Base-by-base conservation (phyloP, 2,329 filamentous ascomycete species). In the Aspergillus clavatus region DNA sequence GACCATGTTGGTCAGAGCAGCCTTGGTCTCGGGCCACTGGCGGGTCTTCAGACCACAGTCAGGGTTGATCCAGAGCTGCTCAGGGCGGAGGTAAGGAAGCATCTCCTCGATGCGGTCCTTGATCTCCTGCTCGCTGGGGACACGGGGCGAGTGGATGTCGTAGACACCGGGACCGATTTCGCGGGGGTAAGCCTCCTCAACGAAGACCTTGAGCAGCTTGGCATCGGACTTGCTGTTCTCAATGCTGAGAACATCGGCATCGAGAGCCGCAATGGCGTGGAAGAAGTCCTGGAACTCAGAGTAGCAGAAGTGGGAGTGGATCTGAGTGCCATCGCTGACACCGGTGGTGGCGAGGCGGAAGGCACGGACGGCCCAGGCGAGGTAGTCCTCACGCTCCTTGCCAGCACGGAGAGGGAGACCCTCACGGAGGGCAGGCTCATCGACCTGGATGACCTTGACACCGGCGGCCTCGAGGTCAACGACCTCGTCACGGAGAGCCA, bases 211-310 rank as follows among this genome's bases (percentile, higher is more conserved):
- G 70, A 98, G 86, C 60, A 98, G 85, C 86, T 98, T 98, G 69
- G 93, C 93, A 67, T 98, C 93, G 63, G 88, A 95, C 86, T 98
- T 98, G 86, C 87, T 94, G 88, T 98, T 98, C 86, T 98, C 93
- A 63, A 98, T 98, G 68, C 88, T 95, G 65, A 98, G 84, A 54
- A 98, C 93, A 75, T 98, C 93, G 54, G 93, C 91, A 70, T 98
- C 93, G 56, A 98, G 86, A 51, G 93, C 91, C 56, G 93, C 89
- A 63, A 98, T 98, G 76, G 93, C 93, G 77, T 97, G 89, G 89
- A 98, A 98, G 83, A 98, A 98, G 81, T 98, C 93, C 79, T 98
- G 93, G 88, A 98, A 98, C 82, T 98, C 93, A 42, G 93, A 97
- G 85, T 98, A 98, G 76, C 93, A 98, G 87, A 98, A 98, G 81